These are phyloP conservation scores for Cystoisospora suis DNA, from an alignment of 169 alveolate species.

Conservation along the genomic window DNA sequence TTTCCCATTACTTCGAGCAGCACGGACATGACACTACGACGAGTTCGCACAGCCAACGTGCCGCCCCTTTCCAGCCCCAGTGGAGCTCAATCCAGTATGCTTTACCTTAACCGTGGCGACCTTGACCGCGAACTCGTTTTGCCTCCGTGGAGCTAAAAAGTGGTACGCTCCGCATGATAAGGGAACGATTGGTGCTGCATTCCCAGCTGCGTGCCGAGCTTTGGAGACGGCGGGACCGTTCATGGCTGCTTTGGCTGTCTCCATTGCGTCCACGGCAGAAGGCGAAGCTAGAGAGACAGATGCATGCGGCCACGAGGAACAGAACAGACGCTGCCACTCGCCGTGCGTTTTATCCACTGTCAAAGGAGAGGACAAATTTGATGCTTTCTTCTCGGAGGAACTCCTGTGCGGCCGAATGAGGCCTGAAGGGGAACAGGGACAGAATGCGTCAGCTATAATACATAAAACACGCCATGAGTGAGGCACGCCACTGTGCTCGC, in stretches of 20 bases:
- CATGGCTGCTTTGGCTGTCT: neutral
- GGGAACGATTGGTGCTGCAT: neutral
- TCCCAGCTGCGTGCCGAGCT: neutral
- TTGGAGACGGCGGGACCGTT: neutral
- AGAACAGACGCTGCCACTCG: conserved; percentile 18
- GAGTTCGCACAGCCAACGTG: too few relatives aligned
- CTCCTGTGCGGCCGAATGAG: conserved; percentile 13
- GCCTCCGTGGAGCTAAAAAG: neutral
- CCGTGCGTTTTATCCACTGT: neutral
- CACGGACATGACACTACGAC: too few relatives aligned
- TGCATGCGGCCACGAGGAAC: conserved; percentile 9
- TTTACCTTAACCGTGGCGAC: neutral
- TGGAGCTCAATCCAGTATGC: too few relatives aligned
- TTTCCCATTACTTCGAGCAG: too few relatives aligned
- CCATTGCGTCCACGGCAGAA: neutral
- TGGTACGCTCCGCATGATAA: neutral
- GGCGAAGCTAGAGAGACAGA: neutral
- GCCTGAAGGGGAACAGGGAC: neutral
- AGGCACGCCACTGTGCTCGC: too few relatives aligned
- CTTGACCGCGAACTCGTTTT: neutral
- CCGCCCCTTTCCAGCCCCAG: too few relatives aligned
- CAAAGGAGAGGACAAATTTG: neutral
- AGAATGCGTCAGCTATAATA: too few relatives aligned
- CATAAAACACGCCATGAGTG: too few relatives aligned
- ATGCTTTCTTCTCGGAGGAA: neutral